Base-by-base conservation (phyloP, 2,329 filamentous ascomycete genomes). In the Passalora sequoiae region DNA sequence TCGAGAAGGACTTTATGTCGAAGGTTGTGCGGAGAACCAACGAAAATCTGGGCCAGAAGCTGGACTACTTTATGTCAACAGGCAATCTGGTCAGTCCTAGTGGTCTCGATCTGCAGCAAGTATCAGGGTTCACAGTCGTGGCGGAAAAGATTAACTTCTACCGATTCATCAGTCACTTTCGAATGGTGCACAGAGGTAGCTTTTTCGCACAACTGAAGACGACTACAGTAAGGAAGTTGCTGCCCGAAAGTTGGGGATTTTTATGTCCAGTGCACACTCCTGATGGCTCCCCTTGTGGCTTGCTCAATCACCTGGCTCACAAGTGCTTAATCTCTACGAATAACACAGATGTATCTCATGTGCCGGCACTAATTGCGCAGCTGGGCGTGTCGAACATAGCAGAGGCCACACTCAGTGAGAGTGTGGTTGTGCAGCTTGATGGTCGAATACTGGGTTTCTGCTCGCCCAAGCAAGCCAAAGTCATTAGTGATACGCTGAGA, bases 111-210 rank as follows among this genome's bases (percentile, higher is more conserved):
- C 68, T 96, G 60, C 92, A 97, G 63, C 92, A 98, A 67, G 83
- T 84, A 0, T 92, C 91, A 9, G 92, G 92, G 50, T 98, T 94
- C 66, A 94, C 88, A 0, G 89, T 98, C 38, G 89, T 97, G 39
- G 92, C 92, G 2, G 92, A 98, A 65, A 97, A 97, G 75, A 91
- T 98, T 64, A 98, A 98, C 71, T 98, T 97, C 65, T 81, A 94
- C 60, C 87, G 92, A 59, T 98, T 97, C 71, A 94, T 98, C 70
- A 92, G 87, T 66, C 92, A 98, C 67, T 98, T 98, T 77, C 85
- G 92, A 55, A 96, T 96, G 89, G 88, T 98, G 45, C 92, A 98
- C 71, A 82, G 92, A 81, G 92, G 92, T 74, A 92, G 88, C 63
- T 98, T 98, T 77, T 98, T 98, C 66, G 92, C 92, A 3, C 87